These are phyloP conservation scores for Triticum turgidum DNA, from an alignment of 176 grass and related monocot species.

Conservation along the genomic window DNA sequence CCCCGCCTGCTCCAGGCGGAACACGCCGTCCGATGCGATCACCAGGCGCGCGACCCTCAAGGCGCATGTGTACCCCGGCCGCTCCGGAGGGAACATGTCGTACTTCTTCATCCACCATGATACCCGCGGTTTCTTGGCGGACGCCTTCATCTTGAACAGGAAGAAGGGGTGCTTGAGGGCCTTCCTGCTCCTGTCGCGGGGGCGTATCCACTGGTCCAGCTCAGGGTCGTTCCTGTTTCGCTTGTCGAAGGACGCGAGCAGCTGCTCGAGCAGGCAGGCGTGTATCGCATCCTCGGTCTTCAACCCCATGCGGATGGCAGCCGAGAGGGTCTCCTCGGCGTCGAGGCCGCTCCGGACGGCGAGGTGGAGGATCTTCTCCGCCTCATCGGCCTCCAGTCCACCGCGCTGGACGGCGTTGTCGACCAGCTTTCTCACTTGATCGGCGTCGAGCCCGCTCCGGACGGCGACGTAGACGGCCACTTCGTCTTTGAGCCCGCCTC, in stretches of 20 bases:
- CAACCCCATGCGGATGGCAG: not conserved
- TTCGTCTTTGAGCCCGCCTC: not conserved
- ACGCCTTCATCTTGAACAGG: not conserved
- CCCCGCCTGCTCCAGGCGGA: constrained; percentile 1
- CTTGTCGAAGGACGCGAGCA: not conserved
- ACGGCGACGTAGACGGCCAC: not conserved
- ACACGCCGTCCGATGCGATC: not conserved
- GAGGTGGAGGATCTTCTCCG: not conserved
- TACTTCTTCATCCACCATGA: constrained; percentile 1
- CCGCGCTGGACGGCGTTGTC: not conserved
- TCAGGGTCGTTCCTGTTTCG: not conserved
- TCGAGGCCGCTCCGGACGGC: not conserved
- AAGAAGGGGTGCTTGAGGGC: not conserved
- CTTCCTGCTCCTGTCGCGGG: not conserved
- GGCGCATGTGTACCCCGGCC: not conserved
- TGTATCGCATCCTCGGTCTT: not conserved
- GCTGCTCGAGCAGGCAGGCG: not conserved
- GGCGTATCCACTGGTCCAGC: not conserved
- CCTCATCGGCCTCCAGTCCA: not conserved
- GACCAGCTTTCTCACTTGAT: not conserved
- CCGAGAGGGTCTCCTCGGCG: not conserved
- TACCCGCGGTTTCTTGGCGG: not conserved
- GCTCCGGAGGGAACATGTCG: not conserved
- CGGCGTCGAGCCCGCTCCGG: not conserved
- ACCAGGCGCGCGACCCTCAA: not conserved